Evolutionary conservation across 805 yeast species (phyloP), one percentile per base, ranked within the genome.

Genomic region (Torulaspora gathmanii): DNA sequence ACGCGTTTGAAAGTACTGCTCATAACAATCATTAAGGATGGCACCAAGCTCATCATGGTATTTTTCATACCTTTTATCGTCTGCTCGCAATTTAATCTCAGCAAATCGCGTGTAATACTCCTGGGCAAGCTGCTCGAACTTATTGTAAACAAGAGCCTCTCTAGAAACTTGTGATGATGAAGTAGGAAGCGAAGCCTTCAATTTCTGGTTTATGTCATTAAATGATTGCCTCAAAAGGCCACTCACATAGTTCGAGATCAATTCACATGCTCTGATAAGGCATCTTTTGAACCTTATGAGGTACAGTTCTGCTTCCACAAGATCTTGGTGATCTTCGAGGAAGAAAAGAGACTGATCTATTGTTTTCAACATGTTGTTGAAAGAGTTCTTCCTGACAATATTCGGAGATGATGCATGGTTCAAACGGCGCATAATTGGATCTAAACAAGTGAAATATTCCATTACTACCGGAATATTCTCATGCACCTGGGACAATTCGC

Each of bases 241-340:
- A 8, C 70, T 71, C 44, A 86, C 65, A 58, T 82, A 87, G 56
- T 82, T 86, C 51, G 83, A 75, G 12, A 88, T 77, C 47, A 91
- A 69, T 0, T 93, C 80, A 37, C 88, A 71, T 1, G 95, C 82
- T 47, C 96, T 74, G 1, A 90, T 80, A 74, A 88, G 72, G 57
- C 96, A 86, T 55, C 86, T 95, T 50, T 85, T 78, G 67, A 86
- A 87, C 47, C 90, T 75, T 51, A 80, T 78, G 38, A 74, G 75
- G 60, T 86, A 88, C 1, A 78, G 58, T 22, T 81, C 91, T 9
- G 78, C 70, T 43, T 89, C 95, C 57, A 78, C 80, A 57, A 84
- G 83, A 46, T 80, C 80, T 5, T 70, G 64, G 42, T 81, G 76
- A 2, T 68, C 65, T 7, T 72, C 70, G 4, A 82, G 71, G 60